Base-by-base conservation (phyloP, 2,329 filamentous ascomycete species). In the Coleophoma eucalyptorum region DNA sequence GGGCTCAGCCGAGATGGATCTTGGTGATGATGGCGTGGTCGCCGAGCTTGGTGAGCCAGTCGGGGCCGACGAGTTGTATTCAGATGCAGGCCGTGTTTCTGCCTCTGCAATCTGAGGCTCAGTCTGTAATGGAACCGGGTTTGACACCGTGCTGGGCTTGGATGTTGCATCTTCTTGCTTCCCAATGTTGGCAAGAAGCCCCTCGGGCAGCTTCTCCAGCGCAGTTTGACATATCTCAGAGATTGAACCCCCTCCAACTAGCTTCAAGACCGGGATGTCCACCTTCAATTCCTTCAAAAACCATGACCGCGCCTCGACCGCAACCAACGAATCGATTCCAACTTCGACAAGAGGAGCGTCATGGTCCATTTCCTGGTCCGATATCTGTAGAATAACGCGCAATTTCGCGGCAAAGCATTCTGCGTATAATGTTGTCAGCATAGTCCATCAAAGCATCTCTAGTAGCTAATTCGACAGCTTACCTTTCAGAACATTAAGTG, bases 201-300 rank as follows among this genome's bases (percentile, higher is more conserved):
- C 37, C 42, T 37, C n/a, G 20, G 48, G 48, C 21, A 50, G 38
- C 21, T 45, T 44, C 21, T 44, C 48, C 32, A 48, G 31, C 13
- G 34, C 49, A 18, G 21, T 19, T 11, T 34, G 37, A 18, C 41
- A 44, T n/a, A 50, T 26, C 26, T 63, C 62, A n/a, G 26, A 31
- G 32, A 58, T 41, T 10, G 55, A 61, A 6, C 50, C 58, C 7
- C 68, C 69, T 12, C 69, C 63, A 4, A 77, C 55, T 18, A 78
- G 65, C 51, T 73, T 72, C 3, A 78, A 60, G 1, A 78, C 69
- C 0, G 74, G 71, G 1, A 79, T 66, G 43, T 78, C 70, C 0
- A 71, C 60, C 0, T 71, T 55, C 0, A 77, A 42, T 35, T 72
- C 62, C 49, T 74, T 73, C 15, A 70, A 37, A 52, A 78, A 74